Conservation (phyloP, 331 rosid species). For the Malus hybrid region DNA sequence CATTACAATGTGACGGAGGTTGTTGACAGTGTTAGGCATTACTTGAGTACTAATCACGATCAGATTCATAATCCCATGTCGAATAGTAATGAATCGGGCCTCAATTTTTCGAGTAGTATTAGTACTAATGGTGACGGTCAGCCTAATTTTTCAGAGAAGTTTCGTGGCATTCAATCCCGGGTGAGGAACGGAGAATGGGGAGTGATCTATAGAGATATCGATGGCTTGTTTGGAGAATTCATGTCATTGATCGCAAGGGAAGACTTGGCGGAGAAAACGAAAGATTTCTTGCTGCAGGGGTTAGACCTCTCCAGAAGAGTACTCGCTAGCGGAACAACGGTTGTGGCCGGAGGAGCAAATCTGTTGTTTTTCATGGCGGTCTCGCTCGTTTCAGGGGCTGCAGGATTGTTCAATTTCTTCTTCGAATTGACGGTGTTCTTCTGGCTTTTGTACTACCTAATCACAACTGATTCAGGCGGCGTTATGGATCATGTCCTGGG, state of each 20-base stretch:
- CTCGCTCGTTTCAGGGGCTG: conserved; percentile 33
- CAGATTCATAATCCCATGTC: not conserved
- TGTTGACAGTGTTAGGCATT: conserved; percentile 21
- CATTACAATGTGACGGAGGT: conserved; percentile 32
- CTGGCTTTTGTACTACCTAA: conserved; percentile 29
- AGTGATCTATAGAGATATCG: conserved; percentile 14
- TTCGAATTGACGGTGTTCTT: conserved; percentile 23
- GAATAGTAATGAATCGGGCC: not conserved
- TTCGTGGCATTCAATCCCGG: conserved; percentile 7
- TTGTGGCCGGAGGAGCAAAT: conserved; percentile 22
- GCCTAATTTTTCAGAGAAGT: conserved; percentile 1
- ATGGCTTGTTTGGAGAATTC: conserved; percentile 17
- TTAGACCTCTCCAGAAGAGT: conserved; percentile 17
- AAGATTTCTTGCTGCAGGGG: conserved; percentile 12
- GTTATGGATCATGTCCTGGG: conserved; percentile 31
- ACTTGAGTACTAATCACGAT: not conserved
- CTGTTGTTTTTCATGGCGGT: conserved; percentile 21
- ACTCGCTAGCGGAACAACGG: conserved; percentile 11
- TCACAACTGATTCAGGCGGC: conserved; percentile 33
- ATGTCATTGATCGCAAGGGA: conserved; percentile 12
- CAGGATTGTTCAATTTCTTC: conserved; percentile 29
- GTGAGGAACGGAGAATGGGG: conserved; percentile 16
- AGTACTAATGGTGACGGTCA: not conserved
- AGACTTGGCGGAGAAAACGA: conserved; percentile 19
- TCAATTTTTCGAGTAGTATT: not conserved